Evolutionary conservation across 257 asterid genomes (phyloP), one percentile per base, ranked within the genome.

Genomic region (Fraxinus anomala): DNA sequence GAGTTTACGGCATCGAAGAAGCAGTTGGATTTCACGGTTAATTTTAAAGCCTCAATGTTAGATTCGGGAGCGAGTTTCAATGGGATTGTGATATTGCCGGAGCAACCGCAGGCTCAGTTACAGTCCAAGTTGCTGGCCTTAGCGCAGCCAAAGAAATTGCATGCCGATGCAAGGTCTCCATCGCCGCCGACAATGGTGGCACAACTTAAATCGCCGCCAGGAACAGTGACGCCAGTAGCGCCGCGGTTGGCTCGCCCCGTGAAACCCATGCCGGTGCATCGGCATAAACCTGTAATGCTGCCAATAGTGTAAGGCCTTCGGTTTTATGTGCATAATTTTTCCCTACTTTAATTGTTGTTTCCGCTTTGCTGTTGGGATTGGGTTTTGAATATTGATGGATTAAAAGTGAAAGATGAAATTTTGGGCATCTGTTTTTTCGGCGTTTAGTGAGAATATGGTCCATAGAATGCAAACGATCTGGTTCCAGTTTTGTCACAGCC

Each of bases 11-110:
- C 88, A 75, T 86, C 86, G 73, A 88, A 89, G 74, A 88, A 89
- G 88, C 92, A 86, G 91, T 86, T 90, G 80, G 90, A 90, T 86
- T 88, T 89, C 81, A 73, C 91, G 49, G 86, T 75, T n/a, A 81
- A 74, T 81, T 73, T 54, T 23, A 70, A 76, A 28, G 73, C 79
- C 24, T 31, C 80, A 73, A 81, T 75, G 28, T 75, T 74, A 16
- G 77, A 63, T 63, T 26, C 77, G 16, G 65, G 30, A 76, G 80
- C 79, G 68, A 70, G 54, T 65, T 77, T 68, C 28, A 59, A 56
- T 65, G 85, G 77, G 82, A 84, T 42, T 82, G 66, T 77, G 85
- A 51, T 80, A 19, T 66, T 84, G 84, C 89, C 90, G 2, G 91
- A 82, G 78, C 89, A 86, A 77, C 85, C 89, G 34, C 88, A 85